Conservation (phyloP, 441 rosid genomes). For the Bruguiera hainesii region DNA sequence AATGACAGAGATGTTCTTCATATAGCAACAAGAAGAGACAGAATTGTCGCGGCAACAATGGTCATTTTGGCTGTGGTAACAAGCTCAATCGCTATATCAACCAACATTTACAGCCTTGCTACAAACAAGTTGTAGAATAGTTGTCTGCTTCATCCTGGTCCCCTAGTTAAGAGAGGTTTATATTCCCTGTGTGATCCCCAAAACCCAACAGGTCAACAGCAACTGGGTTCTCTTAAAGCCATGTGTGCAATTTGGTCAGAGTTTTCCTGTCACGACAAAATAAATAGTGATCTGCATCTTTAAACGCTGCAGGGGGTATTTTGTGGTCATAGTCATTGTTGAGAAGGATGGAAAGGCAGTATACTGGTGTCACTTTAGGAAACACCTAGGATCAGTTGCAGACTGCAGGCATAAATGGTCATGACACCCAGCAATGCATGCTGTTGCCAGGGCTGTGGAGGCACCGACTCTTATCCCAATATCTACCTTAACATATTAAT, state of each 20-base stretch:
- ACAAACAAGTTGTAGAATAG: slow-evolving; percentile 17
- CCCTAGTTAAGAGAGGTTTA: too few relatives aligned
- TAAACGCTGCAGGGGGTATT: too few relatives aligned
- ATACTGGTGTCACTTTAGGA: too few relatives aligned
- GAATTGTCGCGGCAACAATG: slow-evolving; percentile 56
- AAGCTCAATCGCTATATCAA: slow-evolving; percentile 67
- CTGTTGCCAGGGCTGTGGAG: too few relatives aligned
- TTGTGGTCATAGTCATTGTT: too few relatives aligned
- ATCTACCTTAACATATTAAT: too few relatives aligned
- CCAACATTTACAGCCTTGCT: slow-evolving; percentile 40
- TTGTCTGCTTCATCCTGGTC: not conserved
- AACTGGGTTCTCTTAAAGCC: not conserved
- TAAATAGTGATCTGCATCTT: not conserved
- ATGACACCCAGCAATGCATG: too few relatives aligned
- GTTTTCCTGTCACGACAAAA: not conserved
- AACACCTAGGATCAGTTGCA: too few relatives aligned
- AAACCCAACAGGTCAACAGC: not conserved
- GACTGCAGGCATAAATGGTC: too few relatives aligned
- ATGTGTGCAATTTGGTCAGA: not conserved
- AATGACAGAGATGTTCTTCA: slow-evolving; percentile 59
- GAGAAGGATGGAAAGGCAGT: too few relatives aligned
- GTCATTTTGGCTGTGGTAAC: slow-evolving; percentile 59
- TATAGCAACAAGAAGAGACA: slow-evolving; percentile 55
- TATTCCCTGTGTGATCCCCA: not conserved
- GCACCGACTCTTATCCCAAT: too few relatives aligned